Percentiles rank a stretch among this genome's conserved stretches.
These are phyloP conservation scores for Ceratocystis ficicola DNA, from an alignment of 2,329 filamentous ascomycete species.

Conservation along the genomic window DNA sequence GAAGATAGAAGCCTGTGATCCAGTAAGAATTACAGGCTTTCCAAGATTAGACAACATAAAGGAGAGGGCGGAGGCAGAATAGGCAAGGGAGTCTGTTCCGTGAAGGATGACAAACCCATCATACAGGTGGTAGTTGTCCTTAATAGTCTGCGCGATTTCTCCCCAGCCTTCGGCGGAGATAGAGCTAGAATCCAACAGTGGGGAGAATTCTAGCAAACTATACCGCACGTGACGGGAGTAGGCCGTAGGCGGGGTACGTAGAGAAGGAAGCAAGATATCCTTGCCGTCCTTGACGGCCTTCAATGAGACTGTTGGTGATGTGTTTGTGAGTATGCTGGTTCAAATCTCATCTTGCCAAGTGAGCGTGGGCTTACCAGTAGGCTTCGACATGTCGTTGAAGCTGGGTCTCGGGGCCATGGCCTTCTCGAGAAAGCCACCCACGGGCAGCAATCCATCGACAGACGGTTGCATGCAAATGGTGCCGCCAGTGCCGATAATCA, in stretches of 20 bases:
- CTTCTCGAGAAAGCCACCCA: conserved; percentile 65
- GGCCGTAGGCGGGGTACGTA: conserved; percentile 67
- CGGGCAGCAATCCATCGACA: conserved; percentile 66
- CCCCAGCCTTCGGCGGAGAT: conserved; percentile 81
- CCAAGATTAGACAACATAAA: conserved; percentile 89
- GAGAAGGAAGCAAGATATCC: conserved; percentile 46
- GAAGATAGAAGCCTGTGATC: conserved; percentile 74
- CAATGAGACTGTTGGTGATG: conserved; percentile 34
- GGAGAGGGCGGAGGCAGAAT: conserved; percentile 78
- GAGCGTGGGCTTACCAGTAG: conserved; percentile 26
- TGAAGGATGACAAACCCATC: conserved; percentile 87
- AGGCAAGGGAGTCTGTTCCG: conserved; percentile 79
- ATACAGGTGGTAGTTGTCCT: conserved; percentile 75
- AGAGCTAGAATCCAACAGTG: conserved; percentile 77
- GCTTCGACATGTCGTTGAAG: conserved; percentile 57
- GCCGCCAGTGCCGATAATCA: conserved; percentile 83
- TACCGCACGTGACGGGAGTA: conserved; percentile 76
- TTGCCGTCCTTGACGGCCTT: conserved; percentile 41
- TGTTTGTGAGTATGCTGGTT: neutral
- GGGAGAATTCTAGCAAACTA: conserved; percentile 70
- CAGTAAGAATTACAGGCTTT: conserved; percentile 81
- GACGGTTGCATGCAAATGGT: conserved; percentile 87
- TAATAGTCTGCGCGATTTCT: conserved; percentile 66
- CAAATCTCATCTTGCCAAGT: neutral
- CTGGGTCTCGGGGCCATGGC: conserved; percentile 71